phyloP scores from a whole-genome alignment of 1,284 basidiomycete species.

The Kwoniella shivajii region DNA sequence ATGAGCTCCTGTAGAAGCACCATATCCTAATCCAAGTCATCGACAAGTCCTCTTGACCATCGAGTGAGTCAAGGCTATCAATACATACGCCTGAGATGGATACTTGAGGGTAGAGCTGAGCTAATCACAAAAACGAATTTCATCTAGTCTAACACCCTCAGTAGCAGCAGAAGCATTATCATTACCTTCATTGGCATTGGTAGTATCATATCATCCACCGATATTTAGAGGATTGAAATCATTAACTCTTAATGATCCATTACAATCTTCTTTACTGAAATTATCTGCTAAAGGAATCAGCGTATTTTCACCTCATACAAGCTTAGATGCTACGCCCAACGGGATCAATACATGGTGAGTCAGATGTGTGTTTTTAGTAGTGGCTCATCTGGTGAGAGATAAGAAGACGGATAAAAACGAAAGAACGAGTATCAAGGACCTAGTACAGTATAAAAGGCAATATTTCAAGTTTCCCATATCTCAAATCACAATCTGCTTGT shows the following conservation, averaged over 20 bases:
- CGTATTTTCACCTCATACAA: constrained; percentile 84
- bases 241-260: constrained; percentile 73
- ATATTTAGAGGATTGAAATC: constrained; percentile 82
- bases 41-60: constrained; percentile 77
- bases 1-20: constrained; percentile 77
- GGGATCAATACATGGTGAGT: constrained; percentile 79
- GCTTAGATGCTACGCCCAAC: constrained; percentile 75
- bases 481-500: no score
- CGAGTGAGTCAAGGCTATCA: constrained; percentile 66
- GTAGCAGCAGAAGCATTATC: constrained; percentile 75
- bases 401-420: no score
- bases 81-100: no score
- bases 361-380: no score
- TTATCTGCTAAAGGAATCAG: constrained; percentile 80
- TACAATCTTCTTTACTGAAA: constrained; percentile 77
- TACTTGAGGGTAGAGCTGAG: no score
- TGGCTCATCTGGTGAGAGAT: no score
- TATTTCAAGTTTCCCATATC: neutral
- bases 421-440: no score
- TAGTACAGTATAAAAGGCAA: no score
- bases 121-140: neutral
- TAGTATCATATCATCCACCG: constrained; percentile 86
- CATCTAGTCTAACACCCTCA: constrained; percentile 71
- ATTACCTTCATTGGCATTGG: constrained; percentile 62
- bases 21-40: constrained; percentile 61